A percentile compares a stretch with the other conserved stretches of the same genome.
phyloP scores from a whole-genome alignment of 805 yeast species.

The Wickerhamomyces ciferrii region DNA sequence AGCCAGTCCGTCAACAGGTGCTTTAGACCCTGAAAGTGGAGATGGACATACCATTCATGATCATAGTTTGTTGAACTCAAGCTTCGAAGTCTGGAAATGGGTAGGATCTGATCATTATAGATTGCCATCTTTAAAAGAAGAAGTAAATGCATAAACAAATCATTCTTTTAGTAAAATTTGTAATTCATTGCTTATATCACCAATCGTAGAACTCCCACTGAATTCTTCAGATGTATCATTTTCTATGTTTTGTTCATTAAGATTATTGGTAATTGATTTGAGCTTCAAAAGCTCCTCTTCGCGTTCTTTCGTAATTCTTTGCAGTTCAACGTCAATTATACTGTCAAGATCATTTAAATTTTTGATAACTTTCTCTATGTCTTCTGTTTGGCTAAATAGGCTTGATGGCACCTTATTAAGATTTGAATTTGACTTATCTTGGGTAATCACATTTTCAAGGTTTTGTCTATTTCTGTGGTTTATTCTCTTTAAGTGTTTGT shows the following conservation, averaged over 20 bases:
- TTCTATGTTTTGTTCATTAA: background rate
- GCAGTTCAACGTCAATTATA: background rate
- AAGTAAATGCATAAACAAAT: conserved; percentile 16
- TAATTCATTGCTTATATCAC: background rate
- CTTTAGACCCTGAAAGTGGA: conserved; percentile 51
- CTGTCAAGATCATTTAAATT: background rate
- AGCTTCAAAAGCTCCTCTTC: background rate
- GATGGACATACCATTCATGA: conserved; percentile 71
- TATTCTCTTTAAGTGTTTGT: conserved; percentile 3
- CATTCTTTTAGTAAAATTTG: background rate
- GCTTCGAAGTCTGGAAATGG: conserved; percentile 80
- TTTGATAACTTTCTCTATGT: background rate
- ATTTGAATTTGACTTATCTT: background rate
- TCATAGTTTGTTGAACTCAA: conserved; percentile 76
- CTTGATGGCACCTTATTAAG: background rate
- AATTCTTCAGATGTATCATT: too few species aligned
- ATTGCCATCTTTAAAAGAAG: conserved; percentile 17
- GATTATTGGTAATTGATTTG: background rate
- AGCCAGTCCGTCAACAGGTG: conserved; percentile 46
- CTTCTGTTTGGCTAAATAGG: background rate
- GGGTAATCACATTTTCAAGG: background rate
- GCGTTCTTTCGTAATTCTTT: background rate
- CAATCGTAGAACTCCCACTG: background rate
- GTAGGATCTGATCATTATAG: conserved; percentile 29
- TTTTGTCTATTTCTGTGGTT: background rate